Conservation (phyloP, 1,284 basidiomycete species). For the Ceratorhiza oryzae-sativae region DNA sequence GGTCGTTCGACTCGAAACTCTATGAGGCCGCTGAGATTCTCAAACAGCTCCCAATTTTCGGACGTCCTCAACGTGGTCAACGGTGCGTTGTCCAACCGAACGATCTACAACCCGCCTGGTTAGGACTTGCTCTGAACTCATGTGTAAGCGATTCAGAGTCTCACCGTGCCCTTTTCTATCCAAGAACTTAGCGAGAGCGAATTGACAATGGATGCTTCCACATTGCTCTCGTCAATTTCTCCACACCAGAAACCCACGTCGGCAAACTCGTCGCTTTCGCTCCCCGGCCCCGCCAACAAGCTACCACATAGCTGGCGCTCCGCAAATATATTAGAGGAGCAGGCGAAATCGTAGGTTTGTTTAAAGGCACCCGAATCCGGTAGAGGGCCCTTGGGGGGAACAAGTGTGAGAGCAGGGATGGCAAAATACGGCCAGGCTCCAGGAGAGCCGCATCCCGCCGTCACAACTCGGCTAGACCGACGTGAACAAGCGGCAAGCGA, state of each 20-base stretch:
- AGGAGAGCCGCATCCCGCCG: not conserved
- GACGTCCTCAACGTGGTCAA: constrained; percentile 26
- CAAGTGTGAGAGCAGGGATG: constrained; percentile 18
- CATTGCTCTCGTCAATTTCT: constrained; percentile 28
- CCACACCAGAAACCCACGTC: constrained; percentile 40
- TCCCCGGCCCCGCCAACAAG: constrained; percentile 41
- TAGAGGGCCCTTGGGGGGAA: constrained; percentile 12
- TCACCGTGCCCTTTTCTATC: constrained; percentile 36
- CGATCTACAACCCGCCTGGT: constrained; percentile 14
- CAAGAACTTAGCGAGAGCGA: constrained; percentile 35
- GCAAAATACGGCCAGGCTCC: constrained; percentile 20
- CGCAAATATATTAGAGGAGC: constrained; percentile 36
- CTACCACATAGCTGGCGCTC: constrained; percentile 30
- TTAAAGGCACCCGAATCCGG: constrained; percentile 21
- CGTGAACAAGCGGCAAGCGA: not conserved
- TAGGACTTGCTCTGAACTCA: not conserved
- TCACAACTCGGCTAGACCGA: constrained; percentile 3
- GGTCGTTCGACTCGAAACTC: constrained; percentile 40
- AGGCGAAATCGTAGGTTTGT: constrained; percentile 30
- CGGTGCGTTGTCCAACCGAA: constrained; percentile 12
- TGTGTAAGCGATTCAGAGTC: not conserved
- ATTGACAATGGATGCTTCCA: constrained; percentile 25
- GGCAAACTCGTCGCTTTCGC: constrained; percentile 42
- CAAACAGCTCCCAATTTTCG: constrained; percentile 33
- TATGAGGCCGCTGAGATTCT: constrained; percentile 24